Evolutionary conservation across 331 rosid species (phyloP), one percentile per base, ranked within the genome.

Genomic region (Spiraea crenata): DNA sequence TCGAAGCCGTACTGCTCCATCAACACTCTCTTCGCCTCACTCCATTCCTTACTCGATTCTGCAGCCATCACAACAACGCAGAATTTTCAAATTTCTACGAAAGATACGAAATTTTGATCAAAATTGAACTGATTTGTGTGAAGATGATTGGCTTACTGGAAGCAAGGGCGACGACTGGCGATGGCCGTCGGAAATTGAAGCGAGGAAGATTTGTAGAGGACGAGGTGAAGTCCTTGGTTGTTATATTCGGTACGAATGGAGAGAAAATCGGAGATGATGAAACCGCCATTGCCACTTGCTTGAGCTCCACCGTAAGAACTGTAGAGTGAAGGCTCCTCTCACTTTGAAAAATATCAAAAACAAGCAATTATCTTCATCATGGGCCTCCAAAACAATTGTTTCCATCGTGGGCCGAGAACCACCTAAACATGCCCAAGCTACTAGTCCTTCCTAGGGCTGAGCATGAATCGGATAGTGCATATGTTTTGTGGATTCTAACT

Each of bases 1-100:
- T 95, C 87, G 57, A 87, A 86, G 65, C 98, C 96, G 71, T 91
- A 91, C 45, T 65, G 77, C 82, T 95, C 96, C 81, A 88, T 83
- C 74, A 95, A 82, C 73, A 83, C 40, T 72, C 73, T 85, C 83
- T 84, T 87, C 61, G 85, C 85, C 69, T 80, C 82, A 25, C 74
- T 83, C 39, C 82, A 83, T 62, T 85, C 82, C 65, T 82, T 82
- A 46, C 69, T 82, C 16, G 85, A 78, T 77, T 89, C 91, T 86
- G 76, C 62, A 61, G 77, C 63, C 59, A 66, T 45, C 39, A n/a
- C 66, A 47, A 13, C 45, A 58, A 55, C 49, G 35, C 15, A 41
- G 8, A 68, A 63, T 2, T 9, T 66, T 25, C 52, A 50, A 54
- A 63, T 45, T 69, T 52, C 45, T 44, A 60, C 35, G 48, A 58